These are phyloP conservation scores for Cornus florida DNA, from an alignment of 148 eudicot species.

Conservation along the genomic window DNA sequence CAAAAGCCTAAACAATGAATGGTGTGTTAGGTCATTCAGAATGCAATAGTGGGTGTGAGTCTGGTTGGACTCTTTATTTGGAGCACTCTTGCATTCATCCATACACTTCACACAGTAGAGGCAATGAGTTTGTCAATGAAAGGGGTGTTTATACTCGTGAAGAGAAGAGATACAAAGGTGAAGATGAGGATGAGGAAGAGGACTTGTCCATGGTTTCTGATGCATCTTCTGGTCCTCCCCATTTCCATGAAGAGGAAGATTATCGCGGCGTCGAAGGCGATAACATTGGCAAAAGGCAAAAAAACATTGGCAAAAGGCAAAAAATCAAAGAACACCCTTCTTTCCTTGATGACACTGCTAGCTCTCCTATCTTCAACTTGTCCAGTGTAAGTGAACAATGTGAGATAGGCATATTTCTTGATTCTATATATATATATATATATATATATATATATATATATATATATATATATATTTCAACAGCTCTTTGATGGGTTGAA, in stretches of 20 bases:
- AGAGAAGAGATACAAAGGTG: neutral
- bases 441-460: too few relatives aligned
- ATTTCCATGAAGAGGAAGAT: conserved; percentile 28
- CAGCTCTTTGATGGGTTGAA: neutral
- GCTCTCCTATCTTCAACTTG: conserved; percentile 45
- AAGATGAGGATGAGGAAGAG: conserved; percentile 37
- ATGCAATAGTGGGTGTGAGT: conserved; percentile 68
- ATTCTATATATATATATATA: neutral
- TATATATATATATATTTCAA: too few relatives aligned
- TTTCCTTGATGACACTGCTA: conserved; percentile 77
- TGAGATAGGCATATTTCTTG: conserved; percentile 4
- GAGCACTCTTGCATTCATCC: conserved; percentile 42
- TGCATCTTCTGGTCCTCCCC: conserved; percentile 79
- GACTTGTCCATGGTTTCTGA: conserved; percentile 81
- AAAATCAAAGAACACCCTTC: conserved; percentile 26
- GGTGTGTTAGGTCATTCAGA: conserved; percentile 29
- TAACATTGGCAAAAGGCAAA: conserved; percentile 14
- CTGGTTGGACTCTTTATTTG: conserved; percentile 80
- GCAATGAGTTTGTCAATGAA: neutral
- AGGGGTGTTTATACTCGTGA: neutral
- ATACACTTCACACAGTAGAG: conserved; percentile 9
- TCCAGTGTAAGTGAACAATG: conserved; percentile 41
- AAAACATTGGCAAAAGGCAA: conserved; percentile 4
- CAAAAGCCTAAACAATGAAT: conserved; percentile 8
- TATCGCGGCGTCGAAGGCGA: neutral